Conservation (phyloP, 140 eudicot species). For the Erigeron philadelphicus region DNA sequence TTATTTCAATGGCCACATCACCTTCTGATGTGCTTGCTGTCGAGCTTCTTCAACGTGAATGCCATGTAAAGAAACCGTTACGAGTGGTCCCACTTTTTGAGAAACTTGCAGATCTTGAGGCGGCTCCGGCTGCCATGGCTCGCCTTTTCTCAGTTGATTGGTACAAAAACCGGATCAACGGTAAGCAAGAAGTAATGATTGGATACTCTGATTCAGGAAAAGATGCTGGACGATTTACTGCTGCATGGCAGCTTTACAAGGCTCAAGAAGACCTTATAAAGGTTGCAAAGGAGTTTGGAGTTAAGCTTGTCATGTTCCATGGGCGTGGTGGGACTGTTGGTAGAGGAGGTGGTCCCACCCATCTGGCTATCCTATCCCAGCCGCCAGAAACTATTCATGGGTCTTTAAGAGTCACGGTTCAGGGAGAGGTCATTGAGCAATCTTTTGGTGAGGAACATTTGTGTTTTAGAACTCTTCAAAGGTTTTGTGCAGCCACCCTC, state of each 20-base stretch:
- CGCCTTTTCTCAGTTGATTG: conserved; percentile 91
- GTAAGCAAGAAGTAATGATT: conserved; percentile 96
- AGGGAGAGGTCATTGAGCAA: conserved; percentile 96
- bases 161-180: conserved; percentile 73
- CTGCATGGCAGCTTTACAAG: conserved; percentile 92
- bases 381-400: conserved; percentile 94
- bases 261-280: conserved; percentile 90
- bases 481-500: conserved; percentile 91
- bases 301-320: conserved; percentile 88
- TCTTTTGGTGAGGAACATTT: conserved; percentile 95
- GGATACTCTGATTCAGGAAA: conserved; percentile 98
- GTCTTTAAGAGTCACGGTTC: conserved; percentile 89
- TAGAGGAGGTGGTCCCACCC: conserved; percentile 99
- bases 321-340: conserved; percentile 99
- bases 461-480: conserved; percentile 89
- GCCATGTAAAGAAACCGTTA: conserved; percentile 73
- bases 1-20: conserved; percentile 95
- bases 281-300: conserved; percentile 78
- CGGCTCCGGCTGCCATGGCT: conserved; percentile 96
- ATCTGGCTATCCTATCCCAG: conserved; percentile 88
- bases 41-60: conserved; percentile 90
- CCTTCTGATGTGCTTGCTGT: conserved; percentile 95
- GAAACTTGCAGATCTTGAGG: conserved; percentile 80
- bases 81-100: conserved; percentile 95
- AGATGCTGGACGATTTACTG: conserved; percentile 90